Evolutionary conservation across 805 yeast species (phyloP).

Genomic region (Deakozyma indianensis): DNA sequence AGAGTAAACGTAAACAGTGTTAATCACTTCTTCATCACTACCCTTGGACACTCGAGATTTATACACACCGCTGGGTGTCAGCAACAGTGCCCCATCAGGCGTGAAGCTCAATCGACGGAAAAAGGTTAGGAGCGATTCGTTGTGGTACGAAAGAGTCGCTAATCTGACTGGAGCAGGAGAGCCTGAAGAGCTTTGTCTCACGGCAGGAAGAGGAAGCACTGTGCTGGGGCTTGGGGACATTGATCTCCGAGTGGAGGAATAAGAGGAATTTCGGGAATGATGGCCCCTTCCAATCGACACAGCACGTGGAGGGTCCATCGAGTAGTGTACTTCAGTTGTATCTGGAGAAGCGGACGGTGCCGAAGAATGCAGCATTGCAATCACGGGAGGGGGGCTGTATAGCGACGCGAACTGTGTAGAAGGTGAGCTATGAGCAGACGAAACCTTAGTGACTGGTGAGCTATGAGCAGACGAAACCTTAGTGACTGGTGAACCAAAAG

Average conservation of each 20-base stretch:
- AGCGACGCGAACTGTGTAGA: slow-evolving; percentile 6
- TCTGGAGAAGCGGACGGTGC: slow-evolving; percentile 14
- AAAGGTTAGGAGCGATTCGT: slow-evolving; percentile 80
- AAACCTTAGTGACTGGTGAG: slow-evolving; percentile 10
- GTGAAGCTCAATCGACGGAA: slow-evolving; percentile 77
- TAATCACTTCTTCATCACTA: slow-evolving; percentile 29
- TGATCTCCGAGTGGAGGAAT: slow-evolving; percentile 22
- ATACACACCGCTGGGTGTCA: slow-evolving; percentile 56
- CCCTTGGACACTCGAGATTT: slow-evolving; percentile 11
- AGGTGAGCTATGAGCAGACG: slow-evolving; percentile 12
- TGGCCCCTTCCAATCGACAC: not conserved
- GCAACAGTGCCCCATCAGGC: slow-evolving; percentile 73
- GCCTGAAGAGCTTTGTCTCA: slow-evolving; percentile 15
- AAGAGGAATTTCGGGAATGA: slow-evolving; percentile 31
- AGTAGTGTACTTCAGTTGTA: slow-evolving; percentile 8
- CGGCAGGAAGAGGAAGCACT: slow-evolving; percentile 32
- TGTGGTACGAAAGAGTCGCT: slow-evolving; percentile 48
- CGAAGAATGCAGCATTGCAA: slow-evolving; percentile 21
- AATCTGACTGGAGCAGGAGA: not conserved
- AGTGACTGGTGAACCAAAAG: slow-evolving; percentile 11
- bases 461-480: slow-evolving; percentile 10
- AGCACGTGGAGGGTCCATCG: not conserved
- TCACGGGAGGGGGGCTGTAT: slow-evolving; percentile 22
- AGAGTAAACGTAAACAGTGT: slow-evolving; percentile 70
- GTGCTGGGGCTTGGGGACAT: slow-evolving; percentile 21